Evolutionary conservation across 306 rosid genomes (phyloP), one percentile per base, ranked within the genome.

Genomic region (Pachyrhizus erosus): DNA sequence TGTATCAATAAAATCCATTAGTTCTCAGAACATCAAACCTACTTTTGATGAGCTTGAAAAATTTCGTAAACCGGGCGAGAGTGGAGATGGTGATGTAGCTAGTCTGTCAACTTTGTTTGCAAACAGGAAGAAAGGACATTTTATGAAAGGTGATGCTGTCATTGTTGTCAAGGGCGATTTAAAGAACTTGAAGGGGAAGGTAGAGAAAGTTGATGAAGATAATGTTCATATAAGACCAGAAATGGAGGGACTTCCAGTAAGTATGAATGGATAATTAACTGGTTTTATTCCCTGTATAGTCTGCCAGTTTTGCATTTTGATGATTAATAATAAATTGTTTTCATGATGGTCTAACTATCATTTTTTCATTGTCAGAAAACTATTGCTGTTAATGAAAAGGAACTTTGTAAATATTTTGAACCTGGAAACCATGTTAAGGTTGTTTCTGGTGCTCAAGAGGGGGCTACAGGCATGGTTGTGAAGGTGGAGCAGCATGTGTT

Each of bases 391-490:
- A 88, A 91, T 81, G 98, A 90, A 80, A 96, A 82, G 88, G 98
- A 94, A 66, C 97, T 96, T 66, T 92, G 97, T 89, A 96, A 96
- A 86, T 94, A 96, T 83, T 96, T 96, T 84, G 95, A 96, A 72
- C 97, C 97, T 49, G 99, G 99, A 81, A 92, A 96, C 85, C 99
- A 96, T 79, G 99, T 96, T 79, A 96, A 96, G 80, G 98, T 96
- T 84, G 95, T 96, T 60, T 76, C 98, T 65, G 99, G 99, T 57
- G 80, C 97, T 58, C 98, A 96, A 80, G 98, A 94, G 86, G 99
- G 99, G 65, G 94, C 97, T 58, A 96, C 98, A 73, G 99, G 99
- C 83, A 96, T 96, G 99, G 98, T 96, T 86, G 97, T 96, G 48
- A 96, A 94, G 92, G 98, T 96, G 55, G 98, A 94, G 37, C 97